phyloP scores from a whole-genome alignment of 2,329 filamentous ascomycete species.

The Botryotinia convoluta region DNA sequence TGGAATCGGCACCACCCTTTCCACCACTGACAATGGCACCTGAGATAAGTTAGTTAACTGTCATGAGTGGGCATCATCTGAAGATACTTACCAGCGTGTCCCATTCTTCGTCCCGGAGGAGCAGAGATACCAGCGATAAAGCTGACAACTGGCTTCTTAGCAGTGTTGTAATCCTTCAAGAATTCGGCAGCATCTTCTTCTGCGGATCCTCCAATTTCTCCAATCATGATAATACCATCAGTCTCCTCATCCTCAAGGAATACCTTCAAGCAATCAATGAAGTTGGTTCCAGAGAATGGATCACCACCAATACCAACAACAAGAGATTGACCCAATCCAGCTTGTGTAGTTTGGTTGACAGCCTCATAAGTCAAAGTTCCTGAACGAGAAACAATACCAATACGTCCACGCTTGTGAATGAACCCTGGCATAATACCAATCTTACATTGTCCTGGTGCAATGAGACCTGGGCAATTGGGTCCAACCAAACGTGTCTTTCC shows the following conservation, averaged over 20 bases:
- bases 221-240: constrained; percentile 99
- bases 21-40: constrained; percentile 92
- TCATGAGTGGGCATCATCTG: not conserved
- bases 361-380: constrained; percentile 99
- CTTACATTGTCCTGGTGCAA: constrained; percentile 94
- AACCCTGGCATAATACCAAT: constrained; percentile 99
- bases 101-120: constrained; percentile 94
- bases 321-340: constrained; percentile 94
- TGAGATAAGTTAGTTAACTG: constrained; percentile 32
- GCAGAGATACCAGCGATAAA: constrained; percentile 99
- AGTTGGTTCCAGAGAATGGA: constrained; percentile 98
- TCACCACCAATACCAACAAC: constrained; percentile 98
- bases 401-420: constrained; percentile 99
- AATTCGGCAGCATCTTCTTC: constrained; percentile 99
- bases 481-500: constrained; percentile 94
- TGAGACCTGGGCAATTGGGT: constrained; percentile 98
- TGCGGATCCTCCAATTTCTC: constrained; percentile 94
- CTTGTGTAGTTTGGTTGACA: constrained; percentile 98
- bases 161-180: constrained; percentile 85
- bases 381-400: constrained; percentile 97
- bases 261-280: constrained; percentile 97
- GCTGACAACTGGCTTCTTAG: constrained; percentile 92
- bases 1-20: constrained; percentile 96
- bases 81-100: constrained; percentile 72
- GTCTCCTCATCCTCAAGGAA: constrained; percentile 96